Conservation (phyloP, 1,284 basidiomycete species). For the Thelephora terrestris region DNA sequence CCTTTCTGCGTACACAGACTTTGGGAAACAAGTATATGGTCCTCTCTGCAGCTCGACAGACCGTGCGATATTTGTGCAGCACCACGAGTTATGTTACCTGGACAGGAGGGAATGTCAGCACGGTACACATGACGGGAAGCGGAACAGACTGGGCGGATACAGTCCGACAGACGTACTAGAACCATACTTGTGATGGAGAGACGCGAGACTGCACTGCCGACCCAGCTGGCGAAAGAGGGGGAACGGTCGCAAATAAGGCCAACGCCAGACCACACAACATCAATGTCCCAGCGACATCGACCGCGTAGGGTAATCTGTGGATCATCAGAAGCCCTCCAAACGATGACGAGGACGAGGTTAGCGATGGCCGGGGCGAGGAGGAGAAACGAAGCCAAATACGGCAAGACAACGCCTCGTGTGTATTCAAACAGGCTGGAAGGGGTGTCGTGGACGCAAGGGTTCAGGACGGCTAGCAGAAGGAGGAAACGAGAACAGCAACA, state of each 20-base stretch:
- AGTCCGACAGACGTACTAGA: slow-evolving; percentile 31
- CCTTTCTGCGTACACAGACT: slow-evolving; percentile 7
- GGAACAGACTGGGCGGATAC: background rate
- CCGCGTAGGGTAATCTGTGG: slow-evolving; percentile 29
- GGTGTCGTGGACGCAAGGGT: slow-evolving; percentile 16
- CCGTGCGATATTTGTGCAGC: slow-evolving; percentile 23
- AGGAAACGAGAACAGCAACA: slow-evolving; percentile 40
- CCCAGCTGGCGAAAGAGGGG: slow-evolving; percentile 40
- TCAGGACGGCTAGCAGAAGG: slow-evolving; percentile 34
- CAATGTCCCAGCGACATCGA: slow-evolving; percentile 51
- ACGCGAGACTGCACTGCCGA: slow-evolving; percentile 39
- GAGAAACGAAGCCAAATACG: slow-evolving; percentile 35
- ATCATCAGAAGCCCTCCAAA: slow-evolving; percentile 33
- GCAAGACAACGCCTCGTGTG: slow-evolving; percentile 20
- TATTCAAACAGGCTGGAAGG: background rate
- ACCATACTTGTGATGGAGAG: slow-evolving; percentile 38
- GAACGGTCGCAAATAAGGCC: slow-evolving; percentile 18
- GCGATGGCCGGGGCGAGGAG: slow-evolving; percentile 39
- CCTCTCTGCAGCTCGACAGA: slow-evolving; percentile 16
- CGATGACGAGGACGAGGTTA: slow-evolving; percentile 42
- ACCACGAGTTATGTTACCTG: slow-evolving; percentile 30
- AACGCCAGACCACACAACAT: slow-evolving; percentile 47
- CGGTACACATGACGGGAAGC: background rate
- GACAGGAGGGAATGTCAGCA: slow-evolving; percentile 3
- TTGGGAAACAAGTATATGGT: slow-evolving; percentile 14